phyloP scores from a whole-genome alignment of 306 rosid species.

The Neltuma alba region DNA sequence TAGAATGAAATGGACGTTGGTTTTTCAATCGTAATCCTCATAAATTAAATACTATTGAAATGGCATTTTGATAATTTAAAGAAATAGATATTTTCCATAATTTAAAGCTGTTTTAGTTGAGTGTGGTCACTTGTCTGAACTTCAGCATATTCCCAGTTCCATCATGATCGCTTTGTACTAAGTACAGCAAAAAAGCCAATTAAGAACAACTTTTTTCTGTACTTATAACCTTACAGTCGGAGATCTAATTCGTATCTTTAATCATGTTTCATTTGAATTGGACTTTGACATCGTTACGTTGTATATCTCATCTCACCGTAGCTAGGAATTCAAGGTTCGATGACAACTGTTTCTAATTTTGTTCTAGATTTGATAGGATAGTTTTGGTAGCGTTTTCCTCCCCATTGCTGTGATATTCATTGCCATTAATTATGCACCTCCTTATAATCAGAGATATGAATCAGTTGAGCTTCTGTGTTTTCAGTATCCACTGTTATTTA shows the following conservation, averaged over 20 bases:
- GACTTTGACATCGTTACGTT: not conserved
- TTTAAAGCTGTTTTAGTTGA: not conserved
- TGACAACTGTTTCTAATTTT: not conserved
- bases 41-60: not conserved
- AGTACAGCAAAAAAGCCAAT: not conserved
- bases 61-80: not conserved
- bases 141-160: not conserved
- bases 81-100: not conserved
- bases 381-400: not conserved
- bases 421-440: not conserved
- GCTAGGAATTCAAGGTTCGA: not conserved
- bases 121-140: not conserved
- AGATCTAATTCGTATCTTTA: conserved; percentile 9
- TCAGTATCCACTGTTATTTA: not conserved
- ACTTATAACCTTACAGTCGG: not conserved
- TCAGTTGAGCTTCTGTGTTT: not conserved
- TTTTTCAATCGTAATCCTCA: not conserved
- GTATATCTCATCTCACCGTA: not conserved
- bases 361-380: not conserved
- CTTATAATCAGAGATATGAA: not conserved
- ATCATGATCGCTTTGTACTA: not conserved
- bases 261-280: conserved; percentile 8
- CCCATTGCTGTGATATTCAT: not conserved
- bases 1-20: conserved; percentile 1
- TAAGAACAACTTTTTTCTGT: not conserved